Base-by-base conservation (phyloP, 1,284 basidiomycete genomes). In the Apiotrichum laibachii region DNA sequence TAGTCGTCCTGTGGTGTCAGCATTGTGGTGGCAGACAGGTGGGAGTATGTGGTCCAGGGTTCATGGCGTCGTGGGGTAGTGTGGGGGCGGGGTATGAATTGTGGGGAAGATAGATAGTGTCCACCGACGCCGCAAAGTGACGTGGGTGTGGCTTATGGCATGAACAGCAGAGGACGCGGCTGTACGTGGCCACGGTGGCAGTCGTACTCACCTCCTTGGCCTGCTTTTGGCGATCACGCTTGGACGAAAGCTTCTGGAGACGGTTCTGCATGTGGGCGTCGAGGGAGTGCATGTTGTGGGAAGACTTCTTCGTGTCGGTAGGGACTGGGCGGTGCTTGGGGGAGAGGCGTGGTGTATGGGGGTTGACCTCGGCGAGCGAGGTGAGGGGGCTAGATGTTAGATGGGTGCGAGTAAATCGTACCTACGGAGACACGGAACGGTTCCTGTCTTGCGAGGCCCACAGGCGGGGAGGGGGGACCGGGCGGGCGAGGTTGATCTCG, bases 161-260 rank as follows among this genome's bases (percentile, higher is more conserved):
- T 4, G 40, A n/a, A 16, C 13, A 42, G 40, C 2, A 16, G 37
- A 5, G 37, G 18, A 2, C 3, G 4, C 8, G 9, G 40, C 13
- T 16, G 16, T 42, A n/a, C 43, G 11, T 39, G 37, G 40, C 3
- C n/a, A 16, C 15, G 39, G 43, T 44, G 43, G 43, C 43, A 44
- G 43, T 5, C n/a, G 5, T 8, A 52, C 62, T 51, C 47, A 63
- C 62, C 56, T 63, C 58, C 31, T 60, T 60, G 18, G 40, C 35
- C 19, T 54, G 54, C 62, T 63, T 63, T 18, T 50, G 56, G 7
- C 42, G 31, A 56, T 63, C 62, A n/a, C 62, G 59, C 56, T 56
- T 60, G 7, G 59, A 60, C 11, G 40, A 47, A 15, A 53, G 31
- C 52, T 59, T 59, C 9, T 49, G 54, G n/a, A 39, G 46, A 22